Base-by-base conservation (phyloP, 1,139 yeast genomes). In the Suhomyces ambrosiae region DNA sequence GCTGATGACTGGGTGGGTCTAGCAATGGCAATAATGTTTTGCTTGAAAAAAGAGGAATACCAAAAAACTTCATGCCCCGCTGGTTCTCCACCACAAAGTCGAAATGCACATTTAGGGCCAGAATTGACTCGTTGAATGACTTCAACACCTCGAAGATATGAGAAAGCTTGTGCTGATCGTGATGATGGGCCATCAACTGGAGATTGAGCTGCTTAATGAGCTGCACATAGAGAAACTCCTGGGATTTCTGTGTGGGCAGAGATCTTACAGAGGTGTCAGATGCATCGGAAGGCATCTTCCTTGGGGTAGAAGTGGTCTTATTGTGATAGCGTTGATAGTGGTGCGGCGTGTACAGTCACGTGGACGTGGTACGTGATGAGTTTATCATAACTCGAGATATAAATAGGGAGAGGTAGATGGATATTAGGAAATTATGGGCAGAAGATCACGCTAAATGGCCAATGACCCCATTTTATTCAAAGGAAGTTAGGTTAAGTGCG, bases 41-140 rank as follows among this genome's bases (percentile, higher is more conserved):
- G 25, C 71, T 60, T 14, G 83, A 72, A 50, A 79, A 85, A 30
- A 80, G 49, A 0, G 86, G 85, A 4, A 74, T 73, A 2, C 92
- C 92, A 56, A 83, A 72, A 11, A 82, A 37, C 40, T 79, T 77
- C 50, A 78, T 58, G 0, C 94, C 94, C 19, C 94, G 65, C 58
- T 85, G 89, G 58, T 82, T 81, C 52, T 85, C 92, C 5, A 81
- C 61, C 54, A 78, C 49, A 13, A 73, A 53, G 31, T 78, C 80
- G 38, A 64, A 60, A 21, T 56, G 55, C 37, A 45, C 37, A 19
- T 40, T 30, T 4, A 28, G 25, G 7, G 31, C 32, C 7, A 14
- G 19, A 15, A 49, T 41, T 9, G 38, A 26, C 19, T 35, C 37
- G 23, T 46, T 50, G 40, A 40, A 49, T 12, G 35, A 14, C 11